These are phyloP conservation scores for Emergomyces africanus DNA, from an alignment of 2,329 filamentous ascomycete species.

Conservation along the genomic window DNA sequence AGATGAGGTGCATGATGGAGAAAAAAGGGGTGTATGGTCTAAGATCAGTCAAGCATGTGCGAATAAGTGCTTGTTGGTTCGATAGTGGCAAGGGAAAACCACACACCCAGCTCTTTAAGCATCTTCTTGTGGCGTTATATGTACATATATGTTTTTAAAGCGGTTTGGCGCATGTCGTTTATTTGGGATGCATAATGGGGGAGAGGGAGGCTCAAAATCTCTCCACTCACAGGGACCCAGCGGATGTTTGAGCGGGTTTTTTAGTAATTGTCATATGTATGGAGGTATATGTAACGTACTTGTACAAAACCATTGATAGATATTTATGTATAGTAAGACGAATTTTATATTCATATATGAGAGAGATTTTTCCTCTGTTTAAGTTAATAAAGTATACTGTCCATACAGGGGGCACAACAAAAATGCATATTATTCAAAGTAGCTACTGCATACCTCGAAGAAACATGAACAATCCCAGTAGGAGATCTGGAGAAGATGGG, in stretches of 20 bases:
- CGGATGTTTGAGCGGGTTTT: background rate
- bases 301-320: background rate
- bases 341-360: background rate
- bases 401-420: background rate
- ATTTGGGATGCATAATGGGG: background rate
- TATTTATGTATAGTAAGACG: background rate
- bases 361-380: background rate
- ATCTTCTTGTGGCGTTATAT: background rate
- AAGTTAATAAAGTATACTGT: background rate
- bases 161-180: background rate
- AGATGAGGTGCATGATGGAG: background rate
- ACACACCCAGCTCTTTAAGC: background rate
- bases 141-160: background rate
- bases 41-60: background rate
- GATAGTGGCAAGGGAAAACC: background rate
- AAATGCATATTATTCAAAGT: background rate
- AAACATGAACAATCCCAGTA: too few species aligned
- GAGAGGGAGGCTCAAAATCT: background rate
- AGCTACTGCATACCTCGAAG: background rate
- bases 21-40: too few species aligned
- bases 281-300: background rate
- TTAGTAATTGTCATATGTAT: background rate
- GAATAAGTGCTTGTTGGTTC: background rate
- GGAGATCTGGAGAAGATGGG: too few species aligned
- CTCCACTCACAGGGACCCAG: background rate